Percentiles rank a stretch among this genome's conserved stretches.
Evolutionary conservation across 371 early-diverging fungal species (phyloP).

Genomic region (Lichtheimia corymbifera): DNA sequence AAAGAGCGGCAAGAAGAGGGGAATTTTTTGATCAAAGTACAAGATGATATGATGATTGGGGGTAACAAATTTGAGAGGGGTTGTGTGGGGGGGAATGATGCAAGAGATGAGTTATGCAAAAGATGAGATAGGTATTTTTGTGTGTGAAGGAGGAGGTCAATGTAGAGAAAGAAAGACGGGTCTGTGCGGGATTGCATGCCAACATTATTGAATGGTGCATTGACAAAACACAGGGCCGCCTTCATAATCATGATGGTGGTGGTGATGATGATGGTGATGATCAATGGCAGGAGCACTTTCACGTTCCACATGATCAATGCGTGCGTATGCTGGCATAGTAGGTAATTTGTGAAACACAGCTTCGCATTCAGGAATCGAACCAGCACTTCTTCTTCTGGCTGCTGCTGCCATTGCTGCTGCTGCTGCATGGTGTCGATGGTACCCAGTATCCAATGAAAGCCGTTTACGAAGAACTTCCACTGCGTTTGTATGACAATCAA

Average conservation of each 20-base stretch:
- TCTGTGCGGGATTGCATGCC: background rate
- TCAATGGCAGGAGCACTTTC: slow-evolving; percentile 10
- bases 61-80: background rate
- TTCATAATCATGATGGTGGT: slow-evolving; percentile 20
- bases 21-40: background rate
- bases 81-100: background rate
- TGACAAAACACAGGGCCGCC: slow-evolving; percentile 29
- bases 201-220: slow-evolving; percentile 29
- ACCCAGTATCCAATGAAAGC: slow-evolving; percentile 12
- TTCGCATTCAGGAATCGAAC: background rate
- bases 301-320: slow-evolving; percentile 21
- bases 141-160: no score
- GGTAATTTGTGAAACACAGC: slow-evolving; percentile 10
- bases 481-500: slow-evolving; percentile 22
- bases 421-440: slow-evolving; percentile 4
- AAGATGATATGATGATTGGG: background rate
- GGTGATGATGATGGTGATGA: slow-evolving; percentile 4
- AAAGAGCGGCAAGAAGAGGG: background rate
- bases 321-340: slow-evolving; percentile 24
- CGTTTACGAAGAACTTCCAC: slow-evolving; percentile 14
- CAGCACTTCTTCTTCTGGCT: background rate
- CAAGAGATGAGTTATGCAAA: slow-evolving; percentile 1
- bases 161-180: background rate
- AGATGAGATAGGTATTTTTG: background rate
- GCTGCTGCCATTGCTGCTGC: background rate